Evolutionary conservation across 208 protist species (phyloP), one percentile per base, ranked within the genome.

Genomic region (Wallacemonas rigidus): DNA sequence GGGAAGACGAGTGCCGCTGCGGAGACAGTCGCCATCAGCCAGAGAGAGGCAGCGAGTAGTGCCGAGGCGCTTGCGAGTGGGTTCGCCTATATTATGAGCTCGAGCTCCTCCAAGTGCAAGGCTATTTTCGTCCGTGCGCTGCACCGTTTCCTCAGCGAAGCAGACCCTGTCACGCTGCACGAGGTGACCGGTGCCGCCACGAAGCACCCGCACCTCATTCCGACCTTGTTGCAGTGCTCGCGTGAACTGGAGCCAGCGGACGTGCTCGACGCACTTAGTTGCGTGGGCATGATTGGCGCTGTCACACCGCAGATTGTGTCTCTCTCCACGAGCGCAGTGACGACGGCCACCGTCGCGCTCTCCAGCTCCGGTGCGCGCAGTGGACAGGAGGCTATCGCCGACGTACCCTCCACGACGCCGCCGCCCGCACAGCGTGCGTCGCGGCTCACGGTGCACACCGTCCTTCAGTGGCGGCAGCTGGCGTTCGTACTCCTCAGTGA

Each of bases 251-350:
- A 68, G 7, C 50, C 75, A 4, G 84, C 90, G 39, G 81, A 88
- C 48, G 79, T 79, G 1, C 67, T 90, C 45, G 83, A 80, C 62
- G 87, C 81, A n/a, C 81, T 94, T 57, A 73, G 76, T 7, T 93
- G 85, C 69, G 81, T 93, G 2, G 89, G 89, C 36, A 84, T 96
- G 55, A 80, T 96, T 64, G 91, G 89, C 39, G 91, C 89, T 8
- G 75, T 90, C 35, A 65, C 78, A 2, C 68, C 85, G 17, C 70
- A 73, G 15, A 4, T 69, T 1, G 35, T 39, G 8, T 65, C 60
- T 8, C 43, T 54, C 35, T 58, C 64, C 6, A 44, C 50, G 15
- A 51, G 47, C 44, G 38, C 60, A 11, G n/a, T 43, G n/a, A 41
- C 8, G 15, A 26, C 4, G 17, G 17, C 8, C 45, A 17, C 11